phyloP scores from a whole-genome alignment of 2,329 filamentous ascomycete genomes.

The Cladosporium sp. region DNA sequence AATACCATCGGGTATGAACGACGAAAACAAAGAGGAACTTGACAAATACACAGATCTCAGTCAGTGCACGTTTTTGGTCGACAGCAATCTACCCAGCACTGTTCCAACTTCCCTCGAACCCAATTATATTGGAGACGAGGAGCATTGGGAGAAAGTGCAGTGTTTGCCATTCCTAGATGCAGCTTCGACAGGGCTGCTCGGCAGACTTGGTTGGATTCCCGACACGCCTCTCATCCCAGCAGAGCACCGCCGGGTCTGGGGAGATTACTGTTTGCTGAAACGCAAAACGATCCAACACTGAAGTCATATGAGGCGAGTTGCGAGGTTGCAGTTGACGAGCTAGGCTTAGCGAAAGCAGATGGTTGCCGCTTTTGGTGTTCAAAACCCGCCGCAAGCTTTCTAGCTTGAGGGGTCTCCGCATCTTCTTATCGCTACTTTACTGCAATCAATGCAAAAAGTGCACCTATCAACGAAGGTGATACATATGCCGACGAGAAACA shows the following conservation, averaged over 20 bases:
- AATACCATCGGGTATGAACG: conserved; percentile 81
- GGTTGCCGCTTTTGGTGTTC: conserved; percentile 7
- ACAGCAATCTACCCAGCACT: conserved; percentile 70
- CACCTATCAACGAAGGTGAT: not conserved
- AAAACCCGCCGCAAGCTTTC: conserved; percentile 9
- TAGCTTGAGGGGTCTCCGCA: conserved; percentile 9
- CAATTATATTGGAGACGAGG: conserved; percentile 67
- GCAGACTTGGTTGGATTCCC: conserved; percentile 79
- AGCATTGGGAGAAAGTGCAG: conserved; percentile 72
- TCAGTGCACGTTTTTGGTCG: conserved; percentile 78
- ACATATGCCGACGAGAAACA: not conserved
- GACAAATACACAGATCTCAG: conserved; percentile 79
- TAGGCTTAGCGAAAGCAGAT: not conserved
- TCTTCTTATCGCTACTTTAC: conserved; percentile 12
- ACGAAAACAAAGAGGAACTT: conserved; percentile 79
- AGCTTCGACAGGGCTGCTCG: conserved; percentile 66
- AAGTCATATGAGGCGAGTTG: not conserved
- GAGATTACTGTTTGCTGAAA: conserved; percentile 77
- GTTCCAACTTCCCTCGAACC: conserved; percentile 67
- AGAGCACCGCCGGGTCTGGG: conserved; percentile 72
- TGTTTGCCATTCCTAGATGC: conserved; percentile 82
- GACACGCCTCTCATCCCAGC: conserved; percentile 65
- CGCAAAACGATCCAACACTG: conserved; percentile 30
- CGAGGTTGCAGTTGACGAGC: not conserved
- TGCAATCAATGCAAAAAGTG: conserved; percentile 9